Percentiles rank a stretch among this genome's conserved stretches.
phyloP scores from a whole-genome alignment of 257 asterid genomes.

The Capsicum chinense region DNA sequence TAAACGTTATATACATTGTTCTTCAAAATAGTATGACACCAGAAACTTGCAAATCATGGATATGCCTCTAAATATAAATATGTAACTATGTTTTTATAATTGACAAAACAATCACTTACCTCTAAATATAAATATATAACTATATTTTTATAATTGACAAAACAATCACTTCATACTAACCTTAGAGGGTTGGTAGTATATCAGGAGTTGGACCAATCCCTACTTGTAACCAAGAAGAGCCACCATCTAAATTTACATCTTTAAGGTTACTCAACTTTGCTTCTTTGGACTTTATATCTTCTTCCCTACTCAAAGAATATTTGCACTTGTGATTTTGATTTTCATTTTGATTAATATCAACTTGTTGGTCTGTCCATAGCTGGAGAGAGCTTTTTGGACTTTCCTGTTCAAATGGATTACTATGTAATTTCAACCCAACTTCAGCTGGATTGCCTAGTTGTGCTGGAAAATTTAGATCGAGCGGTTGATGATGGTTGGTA shows the following conservation, averaged over 20 bases:
- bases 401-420: conserved; percentile 23
- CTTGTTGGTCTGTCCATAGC: conserved; percentile 37
- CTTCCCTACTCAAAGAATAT: conserved; percentile 32
- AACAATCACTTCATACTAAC: background rate
- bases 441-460: conserved; percentile 15
- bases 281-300: conserved; percentile 49
- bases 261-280: conserved; percentile 60
- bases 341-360: conserved; percentile 14
- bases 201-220: conserved; percentile 65
- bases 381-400: conserved; percentile 43
- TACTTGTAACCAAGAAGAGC: conserved; percentile 71
- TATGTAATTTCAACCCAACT: background rate
- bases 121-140: background rate
- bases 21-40: too few relatives aligned
- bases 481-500: conserved; percentile 31
- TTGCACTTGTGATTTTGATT: conserved; percentile 29
- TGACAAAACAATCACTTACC: background rate
- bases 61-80: background rate
- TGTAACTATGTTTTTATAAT: background rate
- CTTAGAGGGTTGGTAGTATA: background rate
- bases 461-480: conserved; percentile 59
- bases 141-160: background rate
- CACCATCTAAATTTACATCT: conserved; percentile 63
- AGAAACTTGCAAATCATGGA: too few relatives aligned
- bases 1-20: too few relatives aligned